Evolutionary conservation across 164 flowering plant species (phyloP).

Genomic region (Piper longum): DNA sequence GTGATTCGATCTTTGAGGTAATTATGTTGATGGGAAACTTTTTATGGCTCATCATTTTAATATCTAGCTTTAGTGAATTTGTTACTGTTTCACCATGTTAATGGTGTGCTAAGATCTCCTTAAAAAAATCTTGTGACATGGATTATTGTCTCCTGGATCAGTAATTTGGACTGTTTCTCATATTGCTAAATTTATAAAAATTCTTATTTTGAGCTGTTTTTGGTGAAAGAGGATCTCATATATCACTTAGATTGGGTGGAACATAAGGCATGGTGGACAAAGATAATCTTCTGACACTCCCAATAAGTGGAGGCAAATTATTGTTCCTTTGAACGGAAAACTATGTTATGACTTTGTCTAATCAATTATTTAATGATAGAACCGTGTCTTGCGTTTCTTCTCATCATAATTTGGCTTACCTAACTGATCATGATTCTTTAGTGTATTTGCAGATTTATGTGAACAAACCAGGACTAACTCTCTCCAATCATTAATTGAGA

Average conservation of each 20-base stretch:
- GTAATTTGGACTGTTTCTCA: not conserved
- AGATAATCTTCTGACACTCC: too few relatives aligned
- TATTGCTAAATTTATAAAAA: too few relatives aligned
- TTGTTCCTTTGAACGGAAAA: too few relatives aligned
- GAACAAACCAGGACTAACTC: slow-evolving; percentile 24
- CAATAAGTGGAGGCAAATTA: too few relatives aligned
- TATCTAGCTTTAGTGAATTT: too few relatives aligned
- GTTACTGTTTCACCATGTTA: not conserved
- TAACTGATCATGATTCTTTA: slow-evolving; percentile 4
- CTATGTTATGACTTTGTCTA: not conserved
- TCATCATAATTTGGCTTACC: not conserved
- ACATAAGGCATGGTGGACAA: too few relatives aligned
- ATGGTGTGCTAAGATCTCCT: not conserved
- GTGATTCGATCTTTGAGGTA: slow-evolving; percentile 44
- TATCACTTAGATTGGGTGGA: too few relatives aligned
- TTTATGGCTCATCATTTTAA: too few relatives aligned
- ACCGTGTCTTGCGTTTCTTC: not conserved
- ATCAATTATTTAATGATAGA: too few relatives aligned
- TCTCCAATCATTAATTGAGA: slow-evolving; percentile 22
- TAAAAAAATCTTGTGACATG: not conserved
- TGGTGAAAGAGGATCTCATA: too few relatives aligned
- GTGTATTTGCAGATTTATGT: slow-evolving; percentile 39
- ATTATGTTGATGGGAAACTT: too few relatives aligned
- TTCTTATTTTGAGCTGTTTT: too few relatives aligned
- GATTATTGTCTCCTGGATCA: not conserved